phyloP scores from a whole-genome alignment of 192 early-diverging fungal species.

The Podila minutissima region DNA sequence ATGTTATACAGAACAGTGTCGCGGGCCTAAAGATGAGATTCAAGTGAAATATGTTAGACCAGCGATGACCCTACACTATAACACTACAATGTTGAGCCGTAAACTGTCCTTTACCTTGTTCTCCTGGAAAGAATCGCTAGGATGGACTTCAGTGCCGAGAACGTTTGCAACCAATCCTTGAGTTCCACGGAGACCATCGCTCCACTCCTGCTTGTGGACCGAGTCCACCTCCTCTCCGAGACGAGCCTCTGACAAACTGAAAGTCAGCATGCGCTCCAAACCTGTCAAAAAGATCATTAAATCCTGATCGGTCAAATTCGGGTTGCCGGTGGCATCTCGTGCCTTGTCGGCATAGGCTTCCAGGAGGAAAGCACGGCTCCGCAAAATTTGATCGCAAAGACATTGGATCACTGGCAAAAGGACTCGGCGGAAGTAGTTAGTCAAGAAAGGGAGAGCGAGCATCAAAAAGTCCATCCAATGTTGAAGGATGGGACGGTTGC shows the following conservation, averaged over 20 bases:
- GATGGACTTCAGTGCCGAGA: slow-evolving; percentile 32
- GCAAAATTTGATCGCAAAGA: slow-evolving; percentile 69
- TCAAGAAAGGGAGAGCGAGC: slow-evolving; percentile 66
- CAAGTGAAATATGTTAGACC: not conserved
- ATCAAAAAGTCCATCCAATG: slow-evolving; percentile 83
- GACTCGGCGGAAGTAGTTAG: slow-evolving; percentile 68
- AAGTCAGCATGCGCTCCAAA: slow-evolving; percentile 37
- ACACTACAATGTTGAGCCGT: no score
- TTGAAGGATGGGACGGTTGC: slow-evolving; percentile 75
- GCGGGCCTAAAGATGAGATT: slow-evolving; percentile 43
- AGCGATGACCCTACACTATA: not conserved
- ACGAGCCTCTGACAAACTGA: slow-evolving; percentile 44
- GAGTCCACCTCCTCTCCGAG: slow-evolving; percentile 40
- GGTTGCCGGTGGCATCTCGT: not conserved
- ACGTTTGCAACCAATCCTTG: slow-evolving; percentile 45
- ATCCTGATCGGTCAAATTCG: slow-evolving; percentile 43
- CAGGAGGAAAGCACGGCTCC: slow-evolving; percentile 27
- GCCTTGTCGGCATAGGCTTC: slow-evolving; percentile 20
- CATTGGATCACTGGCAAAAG: slow-evolving; percentile 68
- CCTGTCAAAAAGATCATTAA: slow-evolving; percentile 50
- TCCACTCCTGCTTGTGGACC: slow-evolving; percentile 47
- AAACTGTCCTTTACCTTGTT: slow-evolving; percentile 22
- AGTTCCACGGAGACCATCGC: slow-evolving; percentile 32
- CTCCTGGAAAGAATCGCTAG: slow-evolving; percentile 48
- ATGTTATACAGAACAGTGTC: slow-evolving; percentile 58